Conservation (phyloP, 1,284 basidiomycete species). For the Cryptococcus jaspeensis region DNA sequence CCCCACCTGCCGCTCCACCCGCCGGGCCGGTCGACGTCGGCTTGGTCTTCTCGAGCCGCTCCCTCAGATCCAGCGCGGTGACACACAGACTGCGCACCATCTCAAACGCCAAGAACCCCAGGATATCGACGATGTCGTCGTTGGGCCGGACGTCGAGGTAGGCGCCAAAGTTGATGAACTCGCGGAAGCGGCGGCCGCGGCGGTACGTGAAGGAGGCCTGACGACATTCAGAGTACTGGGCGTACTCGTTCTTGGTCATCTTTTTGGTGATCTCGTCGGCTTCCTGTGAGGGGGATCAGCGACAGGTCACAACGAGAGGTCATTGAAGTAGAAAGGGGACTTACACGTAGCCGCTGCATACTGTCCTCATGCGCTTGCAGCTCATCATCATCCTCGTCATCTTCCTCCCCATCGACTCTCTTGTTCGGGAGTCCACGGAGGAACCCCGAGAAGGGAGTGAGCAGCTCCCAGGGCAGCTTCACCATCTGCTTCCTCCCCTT, state of each 20-base stretch:
- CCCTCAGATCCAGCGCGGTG: slow-evolving; percentile 70
- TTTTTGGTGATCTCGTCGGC: slow-evolving; percentile 91
- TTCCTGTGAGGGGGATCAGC: slow-evolving; percentile 58
- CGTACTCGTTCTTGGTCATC: slow-evolving; percentile 96
- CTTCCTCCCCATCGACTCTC: slow-evolving; percentile 67
- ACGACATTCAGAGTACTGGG: slow-evolving; percentile 94
- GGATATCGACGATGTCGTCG: slow-evolving; percentile 94
- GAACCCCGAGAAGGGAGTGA: slow-evolving; percentile 85
- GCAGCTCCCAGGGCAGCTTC: slow-evolving; percentile 94
- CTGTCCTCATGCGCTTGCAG: slow-evolving; percentile 94
- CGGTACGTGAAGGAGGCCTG: slow-evolving; percentile 97
- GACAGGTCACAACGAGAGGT: background rate
- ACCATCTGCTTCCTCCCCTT: slow-evolving; percentile 92
- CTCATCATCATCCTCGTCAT: slow-evolving; percentile 94
- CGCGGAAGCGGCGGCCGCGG: slow-evolving; percentile 86
- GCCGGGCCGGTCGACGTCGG: slow-evolving; percentile 1
- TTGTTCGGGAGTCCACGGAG: slow-evolving; percentile 54
- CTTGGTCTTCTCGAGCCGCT: slow-evolving; percentile 32
- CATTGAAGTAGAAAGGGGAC: slow-evolving; percentile 13
- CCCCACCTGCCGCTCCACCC: background rate
- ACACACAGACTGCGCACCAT: slow-evolving; percentile 91
- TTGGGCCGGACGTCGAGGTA: slow-evolving; percentile 87
- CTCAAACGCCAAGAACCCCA: slow-evolving; percentile 95
- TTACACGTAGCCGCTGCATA: slow-evolving; percentile 75
- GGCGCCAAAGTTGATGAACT: slow-evolving; percentile 87